A percentile compares a stretch with the other conserved stretches of the same genome.
Evolutionary conservation across 768 basidiomycete species (phyloP).

Genomic region (Macrolepiota fuliginosa): DNA sequence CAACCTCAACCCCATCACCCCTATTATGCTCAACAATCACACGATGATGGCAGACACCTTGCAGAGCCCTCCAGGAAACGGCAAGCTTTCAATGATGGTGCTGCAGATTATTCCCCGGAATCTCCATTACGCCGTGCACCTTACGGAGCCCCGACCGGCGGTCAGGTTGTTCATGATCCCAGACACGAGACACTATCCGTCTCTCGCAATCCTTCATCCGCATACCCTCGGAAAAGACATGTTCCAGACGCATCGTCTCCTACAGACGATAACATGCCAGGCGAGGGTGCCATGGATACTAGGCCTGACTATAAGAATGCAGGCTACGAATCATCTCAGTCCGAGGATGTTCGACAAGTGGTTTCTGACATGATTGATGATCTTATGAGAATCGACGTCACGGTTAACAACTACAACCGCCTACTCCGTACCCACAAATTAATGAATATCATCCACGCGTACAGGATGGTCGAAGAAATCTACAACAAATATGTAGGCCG

Average conservation of each 20-base stretch:
- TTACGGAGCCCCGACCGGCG: not conserved
- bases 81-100: constrained; percentile 2
- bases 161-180: not conserved
- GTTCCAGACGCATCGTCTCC: constrained; percentile 4
- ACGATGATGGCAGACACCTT: constrained; percentile 9
- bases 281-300: constrained; percentile 7
- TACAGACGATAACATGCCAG: constrained; percentile 11
- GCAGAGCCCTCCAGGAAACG: constrained; percentile 7
- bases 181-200: constrained; percentile 1
- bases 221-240: constrained; percentile 12
- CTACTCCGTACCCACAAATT: constrained; percentile 36
- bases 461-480: constrained; percentile 48
- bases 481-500: constrained; percentile 44
- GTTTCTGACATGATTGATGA: constrained; percentile 31
- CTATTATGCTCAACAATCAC: constrained; percentile 1
- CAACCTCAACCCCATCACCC: not conserved
- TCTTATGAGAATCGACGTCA: constrained; percentile 9
- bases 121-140: constrained; percentile 1
- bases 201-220: constrained; percentile 6
- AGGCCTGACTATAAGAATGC: constrained; percentile 12
- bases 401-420: constrained; percentile 20
- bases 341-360: constrained; percentile 35
- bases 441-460: constrained; percentile 45
- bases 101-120: not conserved
- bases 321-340: constrained; percentile 27